phyloP scores from a whole-genome alignment of 495 filamentous ascomycete genomes.

The Talaromyces liani region DNA sequence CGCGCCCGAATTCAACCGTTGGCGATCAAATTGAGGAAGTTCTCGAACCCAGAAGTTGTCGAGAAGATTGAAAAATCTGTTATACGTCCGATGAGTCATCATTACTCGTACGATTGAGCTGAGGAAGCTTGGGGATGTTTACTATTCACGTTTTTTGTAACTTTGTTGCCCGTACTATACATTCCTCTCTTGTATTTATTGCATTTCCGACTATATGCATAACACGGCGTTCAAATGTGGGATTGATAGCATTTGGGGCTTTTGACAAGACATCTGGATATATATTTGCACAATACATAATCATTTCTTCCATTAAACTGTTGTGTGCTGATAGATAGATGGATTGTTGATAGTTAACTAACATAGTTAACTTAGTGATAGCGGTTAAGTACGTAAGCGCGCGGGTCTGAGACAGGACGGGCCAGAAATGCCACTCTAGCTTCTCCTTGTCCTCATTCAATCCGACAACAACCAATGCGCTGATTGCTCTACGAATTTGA shows the following conservation, averaged over 20 bases:
- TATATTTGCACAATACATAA: neutral
- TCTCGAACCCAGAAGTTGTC: constrained; percentile 19
- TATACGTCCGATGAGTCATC: neutral
- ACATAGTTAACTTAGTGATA: no score
- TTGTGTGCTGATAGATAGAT: no score
- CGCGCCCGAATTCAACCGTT: constrained; percentile 18
- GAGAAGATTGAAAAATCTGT: constrained; percentile 10
- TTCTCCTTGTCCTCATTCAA: constrained; percentile 20
- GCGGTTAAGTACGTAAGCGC: neutral
- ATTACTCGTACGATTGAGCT: constrained; percentile 2
- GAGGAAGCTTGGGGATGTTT: neutral
- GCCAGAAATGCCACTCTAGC: constrained; percentile 39
- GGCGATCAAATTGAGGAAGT: constrained; percentile 23
- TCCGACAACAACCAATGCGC: neutral
- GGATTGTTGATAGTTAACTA: neutral
- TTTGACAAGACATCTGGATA: neutral
- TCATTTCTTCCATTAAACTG: neutral
- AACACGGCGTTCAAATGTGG: neutral
- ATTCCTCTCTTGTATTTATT: neutral
- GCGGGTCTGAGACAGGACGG: neutral
- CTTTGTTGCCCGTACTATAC: neutral
- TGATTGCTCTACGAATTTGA: neutral
- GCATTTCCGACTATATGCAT: neutral
- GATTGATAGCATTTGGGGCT: neutral
- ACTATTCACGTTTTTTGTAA: neutral